A percentile compares a stretch with the other conserved stretches of the same genome.
These are phyloP conservation scores for Erythrophleum ivorense DNA, from an alignment of 331 rosid species.

Conservation along the genomic window DNA sequence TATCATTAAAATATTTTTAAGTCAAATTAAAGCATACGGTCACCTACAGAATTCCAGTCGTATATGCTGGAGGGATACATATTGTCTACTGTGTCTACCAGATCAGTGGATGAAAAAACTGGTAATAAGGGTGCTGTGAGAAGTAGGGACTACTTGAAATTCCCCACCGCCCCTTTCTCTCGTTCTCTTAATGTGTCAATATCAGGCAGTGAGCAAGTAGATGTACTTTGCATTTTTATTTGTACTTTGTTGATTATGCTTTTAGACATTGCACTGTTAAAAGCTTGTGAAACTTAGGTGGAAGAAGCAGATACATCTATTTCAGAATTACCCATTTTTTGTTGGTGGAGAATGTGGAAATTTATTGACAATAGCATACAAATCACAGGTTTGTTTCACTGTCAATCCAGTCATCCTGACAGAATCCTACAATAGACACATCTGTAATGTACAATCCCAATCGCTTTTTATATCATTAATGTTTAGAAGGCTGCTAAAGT, in stretches of 20 bases:
- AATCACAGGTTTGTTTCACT: slow-evolving; percentile 62
- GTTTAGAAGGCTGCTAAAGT: too few relatives aligned
- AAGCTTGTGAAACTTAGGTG: slow-evolving; percentile 54
- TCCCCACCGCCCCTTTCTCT: slow-evolving; percentile 51
- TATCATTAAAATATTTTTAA: too few relatives aligned
- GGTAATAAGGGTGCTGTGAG: slow-evolving; percentile 36
- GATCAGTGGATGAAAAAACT: slow-evolving; percentile 51
- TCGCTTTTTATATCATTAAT: slow-evolving; percentile 12
- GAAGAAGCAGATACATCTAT: slow-evolving; percentile 66
- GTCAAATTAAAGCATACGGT: slow-evolving; percentile 45
- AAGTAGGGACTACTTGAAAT: slow-evolving; percentile 45
- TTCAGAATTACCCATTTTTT: slow-evolving; percentile 72
- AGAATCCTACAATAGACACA: background rate
- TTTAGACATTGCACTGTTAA: slow-evolving; percentile 34
- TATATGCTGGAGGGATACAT: slow-evolving; percentile 53
- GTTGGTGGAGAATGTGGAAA: slow-evolving; percentile 70
- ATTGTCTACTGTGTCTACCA: slow-evolving; percentile 55
- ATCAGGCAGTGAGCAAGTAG: slow-evolving; percentile 44
- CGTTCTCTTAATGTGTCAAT: slow-evolving; percentile 54
- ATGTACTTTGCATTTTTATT: background rate
- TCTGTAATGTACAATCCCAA: background rate
- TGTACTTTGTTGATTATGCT: background rate
- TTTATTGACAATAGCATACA: slow-evolving; percentile 59
- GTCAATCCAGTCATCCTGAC: background rate
- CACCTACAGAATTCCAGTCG: slow-evolving; percentile 70